Percentiles rank a stretch among this genome's conserved stretches.
Evolutionary conservation across 2,329 filamentous ascomycete species (phyloP).

Genomic region (Mycosphaerella arachidis): DNA sequence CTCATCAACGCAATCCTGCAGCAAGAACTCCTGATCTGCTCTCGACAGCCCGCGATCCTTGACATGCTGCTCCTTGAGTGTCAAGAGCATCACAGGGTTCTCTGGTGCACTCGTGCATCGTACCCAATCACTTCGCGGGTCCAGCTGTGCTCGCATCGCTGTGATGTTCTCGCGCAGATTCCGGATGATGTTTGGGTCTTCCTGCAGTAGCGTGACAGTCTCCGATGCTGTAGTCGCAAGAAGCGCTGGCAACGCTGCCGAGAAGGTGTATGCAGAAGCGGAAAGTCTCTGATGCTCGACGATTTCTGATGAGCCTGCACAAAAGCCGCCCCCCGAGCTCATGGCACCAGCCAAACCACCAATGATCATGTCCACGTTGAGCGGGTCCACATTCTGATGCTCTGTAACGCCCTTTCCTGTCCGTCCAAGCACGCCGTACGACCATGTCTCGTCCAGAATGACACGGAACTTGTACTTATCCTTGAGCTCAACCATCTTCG

Average conservation of each 20-base stretch:
- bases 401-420: constrained; percentile 91
- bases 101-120: constrained; percentile 73
- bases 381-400: constrained; percentile 90
- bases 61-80: constrained; percentile 78
- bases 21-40: constrained; percentile 73
- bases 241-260: constrained; percentile 88
- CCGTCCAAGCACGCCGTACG: constrained; percentile 87
- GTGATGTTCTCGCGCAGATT: constrained; percentile 82
- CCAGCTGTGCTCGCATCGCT: constrained; percentile 78
- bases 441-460: constrained; percentile 96
- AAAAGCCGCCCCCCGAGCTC: constrained; percentile 92
- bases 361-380: constrained; percentile 94
- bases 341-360: constrained; percentile 86
- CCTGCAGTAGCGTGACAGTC: constrained; percentile 79
- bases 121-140: constrained; percentile 92
- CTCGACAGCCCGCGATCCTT: constrained; percentile 59
- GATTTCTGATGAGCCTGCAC: constrained; percentile 83
- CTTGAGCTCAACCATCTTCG: constrained; percentile 88
- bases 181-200: constrained; percentile 73
- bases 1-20: constrained; percentile 96
- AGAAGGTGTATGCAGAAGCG: constrained; percentile 89
- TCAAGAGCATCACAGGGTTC: constrained; percentile 81
- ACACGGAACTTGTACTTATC: constrained; percentile 96
- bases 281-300: constrained; percentile 95
- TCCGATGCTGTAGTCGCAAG: constrained; percentile 94